Base-by-base conservation (phyloP, 1,139 yeast species). In the Candida tunisiensis region DNA sequence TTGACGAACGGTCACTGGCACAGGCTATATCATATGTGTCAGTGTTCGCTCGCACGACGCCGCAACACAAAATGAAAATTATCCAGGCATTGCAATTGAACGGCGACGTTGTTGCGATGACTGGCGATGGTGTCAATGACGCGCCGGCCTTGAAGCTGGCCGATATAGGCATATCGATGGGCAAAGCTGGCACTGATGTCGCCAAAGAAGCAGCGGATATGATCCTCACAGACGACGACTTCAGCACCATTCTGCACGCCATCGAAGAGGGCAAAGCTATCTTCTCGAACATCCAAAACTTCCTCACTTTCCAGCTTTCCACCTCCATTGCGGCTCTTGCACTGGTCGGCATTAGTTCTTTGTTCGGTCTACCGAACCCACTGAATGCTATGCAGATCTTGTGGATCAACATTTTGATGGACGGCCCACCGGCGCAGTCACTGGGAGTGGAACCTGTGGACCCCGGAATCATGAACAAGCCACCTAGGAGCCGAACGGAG, bases 61-160 rank as follows among this genome's bases (percentile, higher is more conserved):
- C 98, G 1, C 93, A 85, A 47, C 94, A 88, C 57, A 88, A 88
- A 51, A 79, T 88, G 34, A 64, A 78, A 29, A 88, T 88, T 52
- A 93, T 88, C 18, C 69, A 79, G 44, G 95, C 95, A 1, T 63
- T 88, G 40, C 95, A 88, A 52, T 65, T 72, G 45, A 68, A 93
- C 42, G 96, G 95, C 25, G 94, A 88, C 51, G 74, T 85, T 36
- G 98, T 88, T 27, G 98, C 95, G 23, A 88, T 88, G 98, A 88
- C 96, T 8, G 98, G 98, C 39, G 98, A 88, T 53, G 98, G 98
- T 54, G 98, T 88, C 16, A 88, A 88, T 49, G 98, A 88, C 55
- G 95, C 98, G 0, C 98, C 98, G n/a, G 96, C 98, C 4, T 65
- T 88, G 43, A 88, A 88, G 51, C 63, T 85, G 45, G 98, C 98